These are phyloP conservation scores for Nicotiana tabacum DNA, from an alignment of 257 asterid genomes.

Conservation along the genomic window DNA sequence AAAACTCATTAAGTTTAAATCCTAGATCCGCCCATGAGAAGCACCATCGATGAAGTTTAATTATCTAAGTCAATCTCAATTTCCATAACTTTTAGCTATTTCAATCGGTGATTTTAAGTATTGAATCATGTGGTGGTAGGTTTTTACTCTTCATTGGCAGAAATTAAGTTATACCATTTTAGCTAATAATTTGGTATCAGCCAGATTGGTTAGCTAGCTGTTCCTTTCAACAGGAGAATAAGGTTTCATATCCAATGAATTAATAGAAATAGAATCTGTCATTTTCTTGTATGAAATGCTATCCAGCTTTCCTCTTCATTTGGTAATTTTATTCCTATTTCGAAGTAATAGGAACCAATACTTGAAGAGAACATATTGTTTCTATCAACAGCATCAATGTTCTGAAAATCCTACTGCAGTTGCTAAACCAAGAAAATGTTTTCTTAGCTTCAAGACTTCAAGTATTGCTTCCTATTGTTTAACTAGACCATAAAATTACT, in stretches of 20 bases:
- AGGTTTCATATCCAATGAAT: background rate
- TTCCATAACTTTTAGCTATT: background rate
- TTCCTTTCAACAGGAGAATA: background rate
- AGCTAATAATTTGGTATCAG: background rate
- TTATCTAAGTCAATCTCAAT: background rate
- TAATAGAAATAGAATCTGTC: background rate
- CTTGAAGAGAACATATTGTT: background rate
- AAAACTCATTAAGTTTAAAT: background rate
- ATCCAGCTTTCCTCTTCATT: slow-evolving; percentile 1
- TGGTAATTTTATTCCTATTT: background rate
- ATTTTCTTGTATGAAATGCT: background rate
- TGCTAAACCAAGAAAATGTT: background rate
- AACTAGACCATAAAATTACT: background rate
- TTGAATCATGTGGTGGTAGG: background rate
- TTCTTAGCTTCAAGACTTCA: background rate
- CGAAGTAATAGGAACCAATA: background rate
- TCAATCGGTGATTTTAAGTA: background rate
- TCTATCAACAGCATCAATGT: background rate
- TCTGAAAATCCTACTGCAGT: background rate
- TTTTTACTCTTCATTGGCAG: background rate
- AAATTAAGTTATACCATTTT: background rate
- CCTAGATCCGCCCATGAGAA: background rate
- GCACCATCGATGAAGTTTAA: background rate
- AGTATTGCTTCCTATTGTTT: background rate
- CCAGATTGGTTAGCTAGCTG: background rate